phyloP scores from a whole-genome alignment of 768 basidiomycete genomes.

The Trametes elegans region DNA sequence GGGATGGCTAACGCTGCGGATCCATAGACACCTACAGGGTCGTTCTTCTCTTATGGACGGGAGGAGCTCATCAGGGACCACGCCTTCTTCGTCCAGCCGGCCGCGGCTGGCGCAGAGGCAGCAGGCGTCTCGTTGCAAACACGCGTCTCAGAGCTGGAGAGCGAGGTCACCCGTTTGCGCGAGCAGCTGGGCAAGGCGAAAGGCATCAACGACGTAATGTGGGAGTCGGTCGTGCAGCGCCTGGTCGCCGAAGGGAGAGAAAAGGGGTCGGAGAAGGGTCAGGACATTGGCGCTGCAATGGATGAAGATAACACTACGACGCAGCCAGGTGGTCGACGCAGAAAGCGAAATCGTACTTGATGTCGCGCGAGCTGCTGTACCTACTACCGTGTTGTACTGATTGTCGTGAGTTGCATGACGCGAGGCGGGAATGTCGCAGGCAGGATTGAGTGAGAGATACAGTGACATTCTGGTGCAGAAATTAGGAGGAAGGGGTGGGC shows the following conservation, averaged over 20 bases:
- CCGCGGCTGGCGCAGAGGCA: conserved; percentile 32
- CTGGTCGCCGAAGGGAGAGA: conserved; percentile 43
- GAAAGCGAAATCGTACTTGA: conserved; percentile 22
- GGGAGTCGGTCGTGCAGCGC: conserved; percentile 78
- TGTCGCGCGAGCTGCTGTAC: too few relatives aligned
- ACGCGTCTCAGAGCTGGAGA: conserved; percentile 66
- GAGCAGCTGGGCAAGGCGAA: conserved; percentile 81
- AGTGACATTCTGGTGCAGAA: background rate
- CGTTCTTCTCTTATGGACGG: conserved; percentile 39
- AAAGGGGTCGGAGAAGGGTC: conserved; percentile 22
- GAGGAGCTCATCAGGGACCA: conserved; percentile 67
- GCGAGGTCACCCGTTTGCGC: conserved; percentile 62
- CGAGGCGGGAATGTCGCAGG: too few relatives aligned
- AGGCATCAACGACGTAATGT: conserved; percentile 91
- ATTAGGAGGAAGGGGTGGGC: conserved; percentile 19
- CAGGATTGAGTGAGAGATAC: background rate
- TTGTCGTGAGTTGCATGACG: too few relatives aligned
- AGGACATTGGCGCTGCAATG: conserved; percentile 8
- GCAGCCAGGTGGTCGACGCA: conserved; percentile 13
- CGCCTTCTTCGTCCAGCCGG: conserved; percentile 57
- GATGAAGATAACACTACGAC: conserved; percentile 15
- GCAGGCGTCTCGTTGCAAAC: conserved; percentile 43
- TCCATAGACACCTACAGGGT: conserved; percentile 21
- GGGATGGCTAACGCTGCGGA: background rate
- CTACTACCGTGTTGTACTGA: too few relatives aligned